phyloP scores from a whole-genome alignment of 495 filamentous ascomycete genomes.

The Neurospora sp. region DNA sequence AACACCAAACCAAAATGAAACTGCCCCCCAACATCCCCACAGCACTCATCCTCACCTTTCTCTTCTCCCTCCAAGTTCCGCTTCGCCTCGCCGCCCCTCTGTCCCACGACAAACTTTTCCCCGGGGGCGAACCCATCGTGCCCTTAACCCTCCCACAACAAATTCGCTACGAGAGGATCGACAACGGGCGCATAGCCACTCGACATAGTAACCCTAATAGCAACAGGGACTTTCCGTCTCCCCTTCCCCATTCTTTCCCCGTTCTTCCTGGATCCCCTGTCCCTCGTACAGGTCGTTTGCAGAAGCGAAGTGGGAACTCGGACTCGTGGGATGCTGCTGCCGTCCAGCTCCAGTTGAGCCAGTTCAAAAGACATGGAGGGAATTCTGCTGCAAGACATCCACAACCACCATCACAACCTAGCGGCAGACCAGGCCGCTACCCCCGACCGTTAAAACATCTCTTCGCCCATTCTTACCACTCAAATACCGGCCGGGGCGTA shows the following conservation, averaged over 20 bases:
- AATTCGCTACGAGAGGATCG: not conserved
- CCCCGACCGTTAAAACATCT: not conserved
- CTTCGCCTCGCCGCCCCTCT: not conserved
- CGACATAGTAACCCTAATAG: not conserved
- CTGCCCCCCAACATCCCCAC: not conserved
- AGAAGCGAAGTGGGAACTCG: not conserved
- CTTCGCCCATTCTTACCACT: not conserved
- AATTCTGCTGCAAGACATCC: not conserved
- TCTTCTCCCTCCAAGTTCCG: not conserved
- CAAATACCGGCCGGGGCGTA: not conserved
- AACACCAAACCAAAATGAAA: not conserved
- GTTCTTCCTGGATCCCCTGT: not conserved
- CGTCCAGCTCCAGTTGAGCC: not conserved
- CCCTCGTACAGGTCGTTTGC: not conserved
- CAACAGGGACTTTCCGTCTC: not conserved
- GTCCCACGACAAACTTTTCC: not conserved
- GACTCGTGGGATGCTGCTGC: not conserved
- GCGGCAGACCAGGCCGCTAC: not conserved
- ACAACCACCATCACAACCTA: not conserved
- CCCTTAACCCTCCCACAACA: not conserved
- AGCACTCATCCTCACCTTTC: not conserved
- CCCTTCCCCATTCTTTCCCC: not conserved
- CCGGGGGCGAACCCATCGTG: not conserved
- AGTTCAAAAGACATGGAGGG: not conserved
- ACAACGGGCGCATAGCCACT: not conserved